phyloP scores from a whole-genome alignment of 1,284 basidiomycete genomes.

The Cryptococcus wingfieldii region DNA sequence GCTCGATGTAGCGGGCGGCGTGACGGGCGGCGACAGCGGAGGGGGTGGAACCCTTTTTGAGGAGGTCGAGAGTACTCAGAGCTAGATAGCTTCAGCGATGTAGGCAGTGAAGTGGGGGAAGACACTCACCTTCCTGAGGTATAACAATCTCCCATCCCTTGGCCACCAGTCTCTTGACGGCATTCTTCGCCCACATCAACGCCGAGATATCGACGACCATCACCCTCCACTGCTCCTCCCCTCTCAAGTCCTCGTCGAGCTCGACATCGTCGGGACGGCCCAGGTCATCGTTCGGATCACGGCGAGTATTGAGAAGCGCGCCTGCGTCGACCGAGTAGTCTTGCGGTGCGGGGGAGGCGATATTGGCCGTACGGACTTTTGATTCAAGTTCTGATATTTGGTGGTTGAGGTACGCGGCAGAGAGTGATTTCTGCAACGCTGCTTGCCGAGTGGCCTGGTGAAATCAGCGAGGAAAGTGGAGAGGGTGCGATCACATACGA shows the following conservation, averaged over 20 bases:
- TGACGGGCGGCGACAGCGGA: conserved; percentile 67
- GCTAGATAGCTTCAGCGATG: conserved; percentile 52
- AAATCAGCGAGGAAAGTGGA: background rate
- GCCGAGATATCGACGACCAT: conserved; percentile 82
- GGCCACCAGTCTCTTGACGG: conserved; percentile 71
- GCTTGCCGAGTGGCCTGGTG: conserved; percentile 39
- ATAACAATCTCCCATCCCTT: conserved; percentile 66
- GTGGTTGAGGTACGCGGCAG: conserved; percentile 46
- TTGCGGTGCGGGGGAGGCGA: background rate
- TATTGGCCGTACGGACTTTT: conserved; percentile 25
- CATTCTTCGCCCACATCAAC: conserved; percentile 73
- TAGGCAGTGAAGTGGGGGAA: background rate
- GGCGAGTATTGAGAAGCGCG: background rate
- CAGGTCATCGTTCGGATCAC: conserved; percentile 15
- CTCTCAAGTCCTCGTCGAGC: conserved; percentile 10
- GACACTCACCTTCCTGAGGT: conserved; percentile 72
- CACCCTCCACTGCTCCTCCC: conserved; percentile 53
- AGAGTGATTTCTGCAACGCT: conserved; percentile 43
- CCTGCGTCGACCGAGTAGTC: background rate
- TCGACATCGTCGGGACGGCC: conserved; percentile 13
- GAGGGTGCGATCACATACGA: conserved; percentile 3
- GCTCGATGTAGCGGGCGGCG: conserved; percentile 47
- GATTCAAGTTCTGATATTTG: conserved; percentile 47
- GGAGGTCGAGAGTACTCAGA: conserved; percentile 83
- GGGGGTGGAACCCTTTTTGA: conserved; percentile 79